Conservation (phyloP, 2,329 filamentous ascomycete genomes). For the Zymoseptoria crescenta region DNA sequence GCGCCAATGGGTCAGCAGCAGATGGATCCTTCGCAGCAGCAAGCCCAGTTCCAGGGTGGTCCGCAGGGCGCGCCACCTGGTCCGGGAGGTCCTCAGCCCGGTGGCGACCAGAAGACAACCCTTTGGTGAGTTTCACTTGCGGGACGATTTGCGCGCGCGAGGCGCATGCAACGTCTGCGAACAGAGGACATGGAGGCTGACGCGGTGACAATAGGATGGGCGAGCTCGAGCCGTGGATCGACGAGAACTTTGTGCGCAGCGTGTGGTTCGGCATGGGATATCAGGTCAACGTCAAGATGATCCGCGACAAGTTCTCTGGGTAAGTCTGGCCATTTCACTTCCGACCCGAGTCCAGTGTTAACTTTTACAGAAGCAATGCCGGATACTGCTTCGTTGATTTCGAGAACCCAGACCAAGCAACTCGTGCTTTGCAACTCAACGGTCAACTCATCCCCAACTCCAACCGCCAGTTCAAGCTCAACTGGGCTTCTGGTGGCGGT, state of each 20-base stretch:
- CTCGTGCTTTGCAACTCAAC: constrained; percentile 84
- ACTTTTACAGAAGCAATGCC: constrained; percentile 60
- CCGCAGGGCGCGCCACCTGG: constrained; percentile 39
- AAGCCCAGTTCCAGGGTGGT: constrained; percentile 33
- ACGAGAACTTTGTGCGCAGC: constrained; percentile 96
- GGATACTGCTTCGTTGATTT: constrained; percentile 99
- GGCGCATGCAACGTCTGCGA: not conserved
- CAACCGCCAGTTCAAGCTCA: constrained; percentile 91
- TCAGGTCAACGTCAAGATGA: constrained; percentile 97
- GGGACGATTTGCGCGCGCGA: not conserved
- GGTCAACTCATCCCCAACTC: constrained; percentile 89
- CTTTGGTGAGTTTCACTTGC: constrained; percentile 38
- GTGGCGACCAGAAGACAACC: constrained; percentile 44
- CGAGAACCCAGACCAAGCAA: constrained; percentile 68
- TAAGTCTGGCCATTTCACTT: constrained; percentile 38
- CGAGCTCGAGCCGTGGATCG: constrained; percentile 97
- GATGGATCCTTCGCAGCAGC: constrained; percentile 45
- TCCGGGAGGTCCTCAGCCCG: constrained; percentile 30
- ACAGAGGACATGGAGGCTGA: constrained; percentile 3
- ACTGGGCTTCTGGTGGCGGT: constrained; percentile 96
- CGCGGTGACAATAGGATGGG: constrained; percentile 77
- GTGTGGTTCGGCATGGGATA: constrained; percentile 92
- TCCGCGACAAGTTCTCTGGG: constrained; percentile 98
- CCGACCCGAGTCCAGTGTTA: not conserved
- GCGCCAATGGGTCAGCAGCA: constrained; percentile 50